Evolutionary conservation across 179 eudicot genomes (phyloP), one percentile per base, ranked within the genome.

Genomic region (Heliamphora pulchella): DNA sequence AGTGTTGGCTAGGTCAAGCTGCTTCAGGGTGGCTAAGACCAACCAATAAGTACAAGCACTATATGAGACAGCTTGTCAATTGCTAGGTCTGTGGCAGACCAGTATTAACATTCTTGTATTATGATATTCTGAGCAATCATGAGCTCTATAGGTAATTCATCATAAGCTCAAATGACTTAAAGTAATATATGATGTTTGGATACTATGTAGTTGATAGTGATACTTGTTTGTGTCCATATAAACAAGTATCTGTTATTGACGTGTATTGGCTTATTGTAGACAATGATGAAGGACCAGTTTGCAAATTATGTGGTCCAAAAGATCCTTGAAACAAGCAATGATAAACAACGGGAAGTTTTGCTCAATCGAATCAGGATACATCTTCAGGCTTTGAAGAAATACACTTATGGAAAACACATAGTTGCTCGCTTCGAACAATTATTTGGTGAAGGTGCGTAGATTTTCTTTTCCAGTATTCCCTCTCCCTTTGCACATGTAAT

Each of bases 351-450:
- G 80, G 96, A 94, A 69, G 71, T 80, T 73, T 83, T 94, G 80
- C 91, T 91, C 63, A 81, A 72, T 75, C 91, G 91, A 63, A 90
- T 94, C 77, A 86, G 83, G 78, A 83, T 86, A 75, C 97, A 94
- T 86, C 86, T 91, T 76, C 77, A 84, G 77, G 93, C 93, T 75
- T 86, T 94, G 91, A 93, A 88, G 91, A 94, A 94, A 84, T 93
- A 94, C 80, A 94, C 98, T 67, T 93, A 94, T 47, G 98, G 98
- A 77, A 94, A 94, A 83, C 98, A 94, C 78, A 94, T 93, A 10
- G 98, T 90, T 67, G 88, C 97, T 86, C 96, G 97, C 44, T 87
- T 91, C 68, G 89, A 87, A 80, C 87, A 85, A 70, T 76, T 85
- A 67, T 86, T 65, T 74, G 89, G 85, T 41, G 89, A 88, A 83